Base-by-base conservation (phyloP, 331 rosid genomes). In the Phaseolus coccineus region DNA sequence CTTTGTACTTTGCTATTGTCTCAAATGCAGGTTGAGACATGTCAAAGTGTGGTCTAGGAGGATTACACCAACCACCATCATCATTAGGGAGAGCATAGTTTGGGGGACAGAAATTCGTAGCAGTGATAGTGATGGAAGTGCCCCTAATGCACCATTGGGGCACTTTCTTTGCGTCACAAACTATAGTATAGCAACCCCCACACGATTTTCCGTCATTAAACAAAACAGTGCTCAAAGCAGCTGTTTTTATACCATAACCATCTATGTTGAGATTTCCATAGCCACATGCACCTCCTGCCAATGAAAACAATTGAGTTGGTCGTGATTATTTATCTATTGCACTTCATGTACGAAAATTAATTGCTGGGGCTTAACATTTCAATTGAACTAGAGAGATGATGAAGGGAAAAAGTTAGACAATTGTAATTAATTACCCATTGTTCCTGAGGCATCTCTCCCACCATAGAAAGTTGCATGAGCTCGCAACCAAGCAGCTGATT, bases 381-480 rank as follows among this genome's bases (percentile, higher is more conserved):
- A 19, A 19, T 19, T 19, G 22, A 19, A 19, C 22, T 19, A 19
- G 22, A 19, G 22, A 19, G 22, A 19, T 19, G 22, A 42, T 31
- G 50, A 53, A 50, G 10, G 24, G 22, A 30, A 39, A 15, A 61
- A 14, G 6, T 0, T 51, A 58, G 28, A 74, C 12, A 69, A 42
- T 31, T 30, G 4, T 52, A n/a, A 6, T 80, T 70, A 89, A 57
- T 57, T 57, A 57, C 92, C 92, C 92, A 81, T 87, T 75, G 92
- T 89, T 69, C 86, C 92, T 33, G 88, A 85, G 78, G 86, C 92
- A 83, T 89, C 90, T 65, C 88, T 87, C 74, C 89, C 93, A 52
- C 91, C 93, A 47, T 89, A 89, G 81, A 87, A 89, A 35, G 93
- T 85, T 78, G 89, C 93, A 87, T 85, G 91, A 79, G 93, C 93